Evolutionary conservation across 441 rosid species (phyloP).

Genomic region (Erodium texanum): DNA sequence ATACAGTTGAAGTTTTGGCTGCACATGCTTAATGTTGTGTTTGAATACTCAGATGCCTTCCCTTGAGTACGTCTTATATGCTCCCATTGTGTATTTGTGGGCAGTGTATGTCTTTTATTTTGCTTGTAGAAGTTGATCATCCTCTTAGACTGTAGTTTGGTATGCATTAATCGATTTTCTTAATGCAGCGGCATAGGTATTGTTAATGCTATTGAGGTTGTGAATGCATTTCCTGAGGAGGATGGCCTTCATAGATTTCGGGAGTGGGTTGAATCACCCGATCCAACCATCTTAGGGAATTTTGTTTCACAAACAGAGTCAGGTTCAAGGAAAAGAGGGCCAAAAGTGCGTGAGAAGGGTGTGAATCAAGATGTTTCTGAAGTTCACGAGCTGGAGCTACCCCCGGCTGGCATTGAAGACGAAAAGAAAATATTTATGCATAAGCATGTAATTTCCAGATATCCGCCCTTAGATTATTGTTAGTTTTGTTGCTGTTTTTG

Average conservation of each 20-base stretch:
- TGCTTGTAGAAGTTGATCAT: constrained; percentile 1
- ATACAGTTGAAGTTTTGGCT: constrained; percentile 10
- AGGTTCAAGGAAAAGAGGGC: constrained; percentile 33
- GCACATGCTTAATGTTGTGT: background rate
- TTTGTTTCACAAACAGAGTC: constrained; percentile 30
- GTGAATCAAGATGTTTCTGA: constrained; percentile 22
- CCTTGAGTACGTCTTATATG: background rate
- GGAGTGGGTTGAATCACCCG: constrained; percentile 96
- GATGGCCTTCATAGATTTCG: constrained; percentile 83
- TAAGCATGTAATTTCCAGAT: constrained; percentile 50
- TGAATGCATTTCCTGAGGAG: constrained; percentile 87
- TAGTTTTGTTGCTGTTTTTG: background rate
- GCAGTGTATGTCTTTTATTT: background rate
- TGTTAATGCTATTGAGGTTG: constrained; percentile 94
- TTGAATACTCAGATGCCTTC: background rate
- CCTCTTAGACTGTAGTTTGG: constrained; percentile 7
- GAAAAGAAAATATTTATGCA: constrained; percentile 72
- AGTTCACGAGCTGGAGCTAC: constrained; percentile 25
- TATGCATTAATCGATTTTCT: constrained; percentile 9
- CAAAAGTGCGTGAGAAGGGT: constrained; percentile 29
- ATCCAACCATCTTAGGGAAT: constrained; percentile 76
- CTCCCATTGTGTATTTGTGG: background rate
- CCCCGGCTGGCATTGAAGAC: constrained; percentile 30
- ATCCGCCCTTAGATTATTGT: background rate
- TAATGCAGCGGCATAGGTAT: constrained; percentile 92